Evolutionary conservation across 1,284 basidiomycete genomes (phyloP).

Genomic region (Naganishia cerealis): DNA sequence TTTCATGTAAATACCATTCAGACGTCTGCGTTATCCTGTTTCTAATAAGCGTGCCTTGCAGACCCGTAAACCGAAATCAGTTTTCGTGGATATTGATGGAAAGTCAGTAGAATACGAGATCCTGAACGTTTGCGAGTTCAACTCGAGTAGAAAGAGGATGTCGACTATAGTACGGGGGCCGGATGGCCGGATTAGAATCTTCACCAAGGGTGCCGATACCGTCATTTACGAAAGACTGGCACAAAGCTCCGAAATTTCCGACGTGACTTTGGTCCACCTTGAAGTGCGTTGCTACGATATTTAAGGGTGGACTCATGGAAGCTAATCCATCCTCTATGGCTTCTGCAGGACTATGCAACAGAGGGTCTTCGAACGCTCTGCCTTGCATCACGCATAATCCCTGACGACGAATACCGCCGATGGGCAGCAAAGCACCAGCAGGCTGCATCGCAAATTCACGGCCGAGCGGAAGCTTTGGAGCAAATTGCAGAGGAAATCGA

Average conservation of each 20-base stretch:
- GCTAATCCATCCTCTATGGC: conserved; percentile 18
- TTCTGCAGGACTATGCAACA: conserved; percentile 83
- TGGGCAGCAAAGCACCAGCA: conserved; percentile 87
- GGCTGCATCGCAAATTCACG: conserved; percentile 88
- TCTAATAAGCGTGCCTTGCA: conserved; percentile 49
- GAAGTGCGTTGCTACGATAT: conserved; percentile 63
- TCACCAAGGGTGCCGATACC: conserved; percentile 96
- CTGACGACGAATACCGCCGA: conserved; percentile 83
- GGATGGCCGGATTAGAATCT: conserved; percentile 88
- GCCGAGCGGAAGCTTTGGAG: conserved; percentile 89
- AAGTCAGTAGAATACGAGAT: conserved; percentile 79
- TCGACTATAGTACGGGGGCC: conserved; percentile 86
- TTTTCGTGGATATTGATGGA: conserved; percentile 80
- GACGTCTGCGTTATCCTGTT: not conserved
- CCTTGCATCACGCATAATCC: conserved; percentile 86
- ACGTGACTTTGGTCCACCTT: conserved; percentile 83
- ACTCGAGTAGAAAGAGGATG: conserved; percentile 96
- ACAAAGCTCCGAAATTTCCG: conserved; percentile 69
- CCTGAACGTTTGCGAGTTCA: conserved; percentile 97
- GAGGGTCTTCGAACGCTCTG: conserved; percentile 97
- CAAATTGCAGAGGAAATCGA: conserved; percentile 94
- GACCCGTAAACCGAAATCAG: conserved; percentile 93
- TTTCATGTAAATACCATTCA: conserved; percentile 70
- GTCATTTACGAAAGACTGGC: conserved; percentile 88
- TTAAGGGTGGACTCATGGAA: not conserved